Conservation (phyloP, 2,329 filamentous ascomycete genomes). For the Gaeumannomyces sp. region DNA sequence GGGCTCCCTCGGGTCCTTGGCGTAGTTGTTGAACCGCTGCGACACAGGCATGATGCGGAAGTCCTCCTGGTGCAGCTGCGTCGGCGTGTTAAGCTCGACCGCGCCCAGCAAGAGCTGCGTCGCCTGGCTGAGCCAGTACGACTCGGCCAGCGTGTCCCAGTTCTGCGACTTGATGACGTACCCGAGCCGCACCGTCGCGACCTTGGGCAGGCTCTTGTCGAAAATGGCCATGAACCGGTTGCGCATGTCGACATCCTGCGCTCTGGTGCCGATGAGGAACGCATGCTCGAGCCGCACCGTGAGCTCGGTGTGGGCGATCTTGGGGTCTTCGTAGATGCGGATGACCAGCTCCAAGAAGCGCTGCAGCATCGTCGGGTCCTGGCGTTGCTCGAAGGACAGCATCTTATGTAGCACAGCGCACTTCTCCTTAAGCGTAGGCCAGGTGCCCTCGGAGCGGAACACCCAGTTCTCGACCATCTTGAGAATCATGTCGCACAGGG, state of each 20-base stretch:
- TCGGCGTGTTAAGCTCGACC: slow-evolving; percentile 73
- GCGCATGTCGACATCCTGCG: slow-evolving; percentile 92
- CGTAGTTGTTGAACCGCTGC: slow-evolving; percentile 65
- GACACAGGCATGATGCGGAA: slow-evolving; percentile 73
- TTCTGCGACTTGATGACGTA: slow-evolving; percentile 91
- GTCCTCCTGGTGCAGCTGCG: slow-evolving; percentile 77
- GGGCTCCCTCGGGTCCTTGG: slow-evolving; percentile 58
- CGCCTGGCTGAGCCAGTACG: slow-evolving; percentile 95
- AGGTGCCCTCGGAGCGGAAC: slow-evolving; percentile 89
- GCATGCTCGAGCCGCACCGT: slow-evolving; percentile 97
- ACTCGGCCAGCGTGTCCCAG: slow-evolving; percentile 92
- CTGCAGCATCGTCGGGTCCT: slow-evolving; percentile 77
- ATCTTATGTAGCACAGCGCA: slow-evolving; percentile 99
- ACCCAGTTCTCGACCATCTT: slow-evolving; percentile 95
- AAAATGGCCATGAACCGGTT: slow-evolving; percentile 97
- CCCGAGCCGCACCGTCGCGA: slow-evolving; percentile 78
- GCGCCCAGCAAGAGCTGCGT: slow-evolving; percentile 88
- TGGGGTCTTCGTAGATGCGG: slow-evolving; percentile 95
- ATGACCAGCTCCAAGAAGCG: slow-evolving; percentile 96
- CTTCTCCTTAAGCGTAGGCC: slow-evolving; percentile 97
- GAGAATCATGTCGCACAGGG: slow-evolving; percentile 86
- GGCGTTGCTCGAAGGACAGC: slow-evolving; percentile 84
- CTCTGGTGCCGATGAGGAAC: slow-evolving; percentile 90
- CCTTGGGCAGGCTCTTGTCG: slow-evolving; percentile 88
- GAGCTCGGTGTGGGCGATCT: slow-evolving; percentile 88